Evolutionary conservation across 2,329 filamentous ascomycete species (phyloP), one percentile per base, ranked within the genome.

Genomic region (Neonectria punicea): DNA sequence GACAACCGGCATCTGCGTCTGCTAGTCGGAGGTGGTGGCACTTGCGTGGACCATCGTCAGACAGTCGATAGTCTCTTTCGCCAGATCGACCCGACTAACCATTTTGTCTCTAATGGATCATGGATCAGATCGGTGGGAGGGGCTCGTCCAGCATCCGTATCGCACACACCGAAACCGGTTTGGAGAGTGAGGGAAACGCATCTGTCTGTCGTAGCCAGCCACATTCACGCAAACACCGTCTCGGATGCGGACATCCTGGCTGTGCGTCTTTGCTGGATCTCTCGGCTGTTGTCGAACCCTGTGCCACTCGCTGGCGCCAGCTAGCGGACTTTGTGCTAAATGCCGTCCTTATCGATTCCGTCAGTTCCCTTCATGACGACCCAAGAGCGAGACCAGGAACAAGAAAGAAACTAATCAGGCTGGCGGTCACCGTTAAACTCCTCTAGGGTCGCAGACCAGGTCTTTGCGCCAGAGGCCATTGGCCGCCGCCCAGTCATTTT

Each of bases 391-490:
- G 53, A 25, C 53, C 44, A 22, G 56, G 36, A 53, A 59, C 22
- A n/a, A 30, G 46, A 30, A 34, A 11, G 18, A 4, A 25, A 43
- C 34, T 30, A 43, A 30, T 25, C 44, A 25, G 16, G 46, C 49
- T 46, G 28, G 58, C 39, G 44, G 57, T 59, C 57, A 44, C 58
- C 50, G 22, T 18, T n/a, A 34, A 43, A 50, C 32, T 18, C 43
- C 28, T 36, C 46, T 32, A 28, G 34, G 59, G 53, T 57, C 53
- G 46, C 53, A 56, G 59, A 6, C 32, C 47, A 34, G 46, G 44
- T 57, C 53, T 49, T 43, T 61, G 58, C 59, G 59, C 28, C 53
- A 51, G 47, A 3, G n/a, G 39, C 51, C 25, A 53, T 53, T 60
- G 57, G 39, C 47, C 28, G 18, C 43, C 39, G 34, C 53, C 30